Percentiles rank a stretch among this genome's conserved stretches.
phyloP scores from a whole-genome alignment of 176 grass and related monocot species.

The Raddia distichophylla region DNA sequence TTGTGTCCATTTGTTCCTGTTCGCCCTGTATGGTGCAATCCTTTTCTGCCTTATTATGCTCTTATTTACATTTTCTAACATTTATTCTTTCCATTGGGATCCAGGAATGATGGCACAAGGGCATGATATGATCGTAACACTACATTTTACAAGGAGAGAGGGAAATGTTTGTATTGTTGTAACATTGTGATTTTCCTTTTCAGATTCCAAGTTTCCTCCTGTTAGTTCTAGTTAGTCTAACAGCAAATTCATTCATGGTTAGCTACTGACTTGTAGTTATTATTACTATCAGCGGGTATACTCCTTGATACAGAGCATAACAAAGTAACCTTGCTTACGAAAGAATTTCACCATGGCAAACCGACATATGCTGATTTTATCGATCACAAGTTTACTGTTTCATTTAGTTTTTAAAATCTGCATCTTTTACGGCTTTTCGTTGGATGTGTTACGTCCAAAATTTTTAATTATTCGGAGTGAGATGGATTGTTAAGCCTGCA shows the following conservation, averaged over 20 bases:
- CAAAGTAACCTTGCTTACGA: constrained; percentile 11
- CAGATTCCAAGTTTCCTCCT: neutral
- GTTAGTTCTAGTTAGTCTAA: constrained; percentile 20
- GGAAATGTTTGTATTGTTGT: constrained; percentile 13
- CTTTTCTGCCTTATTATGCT: neutral
- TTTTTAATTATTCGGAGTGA: neutral
- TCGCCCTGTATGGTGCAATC: neutral
- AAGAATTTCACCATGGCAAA: neutral
- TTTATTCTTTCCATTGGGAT: neutral
- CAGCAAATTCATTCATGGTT: constrained; percentile 26
- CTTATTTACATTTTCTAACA: constrained; percentile 23
- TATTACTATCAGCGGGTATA: neutral
- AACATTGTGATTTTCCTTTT: constrained; percentile 12
- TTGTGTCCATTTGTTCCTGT: neutral
- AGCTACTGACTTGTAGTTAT: constrained; percentile 16
- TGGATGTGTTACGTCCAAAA: neutral
- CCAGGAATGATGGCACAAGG: constrained; percentile 48
- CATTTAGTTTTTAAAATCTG: neutral
- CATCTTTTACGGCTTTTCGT: neutral
- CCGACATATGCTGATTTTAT: constrained; percentile 3
- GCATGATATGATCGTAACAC: neutral
- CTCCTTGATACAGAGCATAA: neutral
- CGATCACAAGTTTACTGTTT: neutral
- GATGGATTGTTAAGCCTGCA: neutral
- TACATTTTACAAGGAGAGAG: neutral